Percentiles rank a stretch among this genome's conserved stretches.
Conservation (phyloP, 2,329 filamentous ascomycete species). For the Aaosphaeria pasadenensis region DNA sequence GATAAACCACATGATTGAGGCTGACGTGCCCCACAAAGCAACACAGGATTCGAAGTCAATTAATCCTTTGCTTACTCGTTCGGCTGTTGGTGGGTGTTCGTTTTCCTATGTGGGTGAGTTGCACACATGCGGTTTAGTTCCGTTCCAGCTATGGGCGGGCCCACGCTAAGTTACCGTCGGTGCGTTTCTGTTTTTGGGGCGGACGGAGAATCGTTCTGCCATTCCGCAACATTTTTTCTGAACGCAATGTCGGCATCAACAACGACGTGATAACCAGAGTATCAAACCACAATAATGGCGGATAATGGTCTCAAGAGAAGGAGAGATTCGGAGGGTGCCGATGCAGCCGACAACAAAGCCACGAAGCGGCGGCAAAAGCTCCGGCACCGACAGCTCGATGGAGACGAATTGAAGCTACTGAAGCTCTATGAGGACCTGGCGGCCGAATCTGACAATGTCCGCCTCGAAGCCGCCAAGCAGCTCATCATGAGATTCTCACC, state of each 20-base stretch:
- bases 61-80: too few relatives aligned
- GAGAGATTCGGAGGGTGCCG: constrained; percentile 16
- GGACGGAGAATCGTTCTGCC: constrained; percentile 2
- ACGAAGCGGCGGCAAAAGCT: constrained; percentile 21
- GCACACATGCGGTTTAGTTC: too few relatives aligned
- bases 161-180: too few relatives aligned
- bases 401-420: constrained; percentile 42
- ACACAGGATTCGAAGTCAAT: too few relatives aligned
- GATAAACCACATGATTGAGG: too few relatives aligned
- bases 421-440: constrained; percentile 47
- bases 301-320: constrained; percentile 26
- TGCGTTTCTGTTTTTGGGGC: background rate
- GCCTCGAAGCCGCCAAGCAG: constrained; percentile 45
- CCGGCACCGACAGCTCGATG: constrained; percentile 29
- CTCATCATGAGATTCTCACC: constrained; percentile 42
- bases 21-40: too few relatives aligned
- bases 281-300: constrained; percentile 13
- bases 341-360: constrained; percentile 15
- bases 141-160: too few relatives aligned
- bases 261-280: background rate
- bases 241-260: background rate
- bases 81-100: too few relatives aligned
- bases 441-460: constrained; percentile 43
- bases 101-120: too few relatives aligned
- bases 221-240: constrained; percentile 1